Evolutionary conservation across 352 stramenopile species (phyloP), one percentile per base, ranked within the genome.

Genomic region (Aphanomyces astaci): DNA sequence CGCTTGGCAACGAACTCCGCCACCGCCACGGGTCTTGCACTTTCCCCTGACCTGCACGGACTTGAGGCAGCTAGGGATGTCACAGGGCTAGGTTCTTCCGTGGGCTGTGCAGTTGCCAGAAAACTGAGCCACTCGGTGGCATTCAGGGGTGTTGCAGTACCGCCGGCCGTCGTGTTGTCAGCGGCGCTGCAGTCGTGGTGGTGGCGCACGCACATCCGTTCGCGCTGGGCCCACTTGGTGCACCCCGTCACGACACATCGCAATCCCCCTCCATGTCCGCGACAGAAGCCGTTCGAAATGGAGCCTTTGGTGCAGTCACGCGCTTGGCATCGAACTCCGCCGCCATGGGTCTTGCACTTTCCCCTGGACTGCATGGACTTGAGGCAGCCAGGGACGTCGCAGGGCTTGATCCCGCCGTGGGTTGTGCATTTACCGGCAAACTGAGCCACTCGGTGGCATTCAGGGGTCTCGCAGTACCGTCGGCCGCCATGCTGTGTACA

Each of bases 191-290:
- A n/a, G n/a, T n/a, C n/a, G n/a, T n/a, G n/a, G n/a, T n/a, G n/a
- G n/a, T n/a, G n/a, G n/a, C n/a, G n/a, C n/a, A n/a, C n/a, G n/a
- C n/a, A n/a, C n/a, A n/a, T n/a, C n/a, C n/a, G n/a, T n/a, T n/a
- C n/a, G n/a, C n/a, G n/a, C n/a, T n/a, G n/a, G n/a, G n/a, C n/a
- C n/a, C n/a, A n/a, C n/a, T n/a, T n/a, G n/a, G n/a, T n/a, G n/a
- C n/a, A n/a, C n/a, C n/a, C n/a, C n/a, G n/a, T n/a, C n/a, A n/a
- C n/a, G 13, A 70, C 67, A 62, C 85, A 93, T 25, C 76, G 80
- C 36, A 75, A 85, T 53, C 79, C 80, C 36, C 80, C 78, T 15
- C 79, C 79, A 57, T 90, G 82, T 0, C 71, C 32, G 30, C 78
- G 77, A 60, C 81, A 90, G 5, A 79, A 70, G 0, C 81, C 82